Base-by-base conservation (phyloP, 371 early-diverging fungal genomes). In the Mucor circinelloides region DNA sequence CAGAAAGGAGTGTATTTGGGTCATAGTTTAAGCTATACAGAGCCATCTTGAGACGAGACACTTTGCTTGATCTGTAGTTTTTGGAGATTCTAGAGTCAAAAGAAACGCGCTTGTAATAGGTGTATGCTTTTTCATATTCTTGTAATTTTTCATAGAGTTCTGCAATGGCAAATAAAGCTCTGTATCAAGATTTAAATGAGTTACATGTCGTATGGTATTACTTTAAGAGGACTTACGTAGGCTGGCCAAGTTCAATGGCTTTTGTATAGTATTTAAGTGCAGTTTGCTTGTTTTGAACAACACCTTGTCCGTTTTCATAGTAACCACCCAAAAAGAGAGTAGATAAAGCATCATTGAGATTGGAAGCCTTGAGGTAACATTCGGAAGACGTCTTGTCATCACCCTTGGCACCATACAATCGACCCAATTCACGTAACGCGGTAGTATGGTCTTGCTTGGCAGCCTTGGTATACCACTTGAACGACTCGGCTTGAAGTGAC, bases 371-470 rank as follows among this genome's bases (percentile, higher is more conserved):
- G 32, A 92, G 88, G 83, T 92, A 93, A 6, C 23, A 52, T 15
- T 68, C 68, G 59, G 84, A 71, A 67, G 93, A 92, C 12, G 95
- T 93, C 59, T 87, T 87, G 46, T 78, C 78, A 67, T 95, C 90
- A 56, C 85, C 83, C 67, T 85, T 89, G 36, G 77, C 73, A 36
- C 91, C 94, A 73, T 95, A 93, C 84, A 95, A 89, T 8, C 90
- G 93, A 25, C 93, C 91, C 5, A 97, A 81, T 57, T 94, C 93
- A 54, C 95, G 85, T 77, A 91, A 89, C 28, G 95, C 94, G 10
- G 63, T 67, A 0, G 79, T 48, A 58, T 85, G 70, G 15, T 80
- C 80, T 17, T 68, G 64, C 1, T 76, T 70, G 19, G 87, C 87
- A 0, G 87, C 82, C 58, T 71, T 74, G n/a, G 68, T 64, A 40